Conservation (phyloP, 2,329 filamentous ascomycete genomes). For the Colletotrichum eleusines region DNA sequence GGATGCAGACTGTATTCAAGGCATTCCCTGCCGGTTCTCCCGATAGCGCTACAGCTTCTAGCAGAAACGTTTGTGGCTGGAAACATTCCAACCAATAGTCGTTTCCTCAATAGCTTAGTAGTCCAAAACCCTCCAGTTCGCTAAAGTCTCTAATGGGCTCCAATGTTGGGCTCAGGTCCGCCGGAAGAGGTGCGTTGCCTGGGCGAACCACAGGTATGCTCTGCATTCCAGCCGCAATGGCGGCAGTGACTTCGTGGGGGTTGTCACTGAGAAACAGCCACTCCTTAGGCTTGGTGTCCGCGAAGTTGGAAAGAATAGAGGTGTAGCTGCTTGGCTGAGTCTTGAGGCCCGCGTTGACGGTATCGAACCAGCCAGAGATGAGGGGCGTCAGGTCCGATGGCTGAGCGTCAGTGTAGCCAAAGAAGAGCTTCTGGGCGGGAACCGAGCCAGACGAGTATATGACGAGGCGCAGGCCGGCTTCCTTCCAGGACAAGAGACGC, state of each 20-base stretch:
- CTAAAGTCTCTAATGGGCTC: constrained; percentile 53
- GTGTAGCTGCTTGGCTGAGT: constrained; percentile 74
- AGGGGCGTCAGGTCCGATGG: constrained; percentile 69
- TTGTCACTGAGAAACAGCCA: constrained; percentile 90
- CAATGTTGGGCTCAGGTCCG: constrained; percentile 56
- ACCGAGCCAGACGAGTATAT: constrained; percentile 89
- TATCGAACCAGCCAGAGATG: constrained; percentile 81
- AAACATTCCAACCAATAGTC: constrained; percentile 2
- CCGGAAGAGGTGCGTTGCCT: constrained; percentile 75
- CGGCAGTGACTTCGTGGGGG: constrained; percentile 75
- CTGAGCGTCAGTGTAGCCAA: constrained; percentile 72
- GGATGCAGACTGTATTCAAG: constrained; percentile 39
- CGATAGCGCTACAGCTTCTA: constrained; percentile 23
- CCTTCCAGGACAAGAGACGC: constrained; percentile 70
- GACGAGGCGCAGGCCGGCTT: constrained; percentile 68
- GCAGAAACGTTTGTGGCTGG: constrained; percentile 15
- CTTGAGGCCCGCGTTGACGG: constrained; percentile 83
- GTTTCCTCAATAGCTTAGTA: constrained; percentile 16
- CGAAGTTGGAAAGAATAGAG: constrained; percentile 67
- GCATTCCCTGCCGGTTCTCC: constrained; percentile 18
- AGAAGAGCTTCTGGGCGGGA: constrained; percentile 83
- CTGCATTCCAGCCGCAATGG: constrained; percentile 72
- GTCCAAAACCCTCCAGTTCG: constrained; percentile 33
- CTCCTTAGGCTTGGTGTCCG: constrained; percentile 60
- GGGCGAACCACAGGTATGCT: constrained; percentile 73